Conservation (phyloP, 176 grass and related monocot species). For the Luzula sylvatica region DNA sequence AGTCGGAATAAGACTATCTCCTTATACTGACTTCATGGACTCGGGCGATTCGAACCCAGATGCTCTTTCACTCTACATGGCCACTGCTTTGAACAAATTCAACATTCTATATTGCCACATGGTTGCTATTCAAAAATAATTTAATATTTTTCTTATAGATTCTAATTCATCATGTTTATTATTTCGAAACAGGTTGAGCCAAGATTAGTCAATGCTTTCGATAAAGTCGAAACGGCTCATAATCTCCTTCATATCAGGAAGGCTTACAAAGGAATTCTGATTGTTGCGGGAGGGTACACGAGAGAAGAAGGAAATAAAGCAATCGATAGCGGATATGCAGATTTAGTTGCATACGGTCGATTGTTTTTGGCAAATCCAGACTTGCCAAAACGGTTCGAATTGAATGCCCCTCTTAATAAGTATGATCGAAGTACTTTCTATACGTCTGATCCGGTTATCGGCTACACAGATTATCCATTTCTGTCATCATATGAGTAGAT, state of each 20-base stretch:
- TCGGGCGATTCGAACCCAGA: constrained; percentile 32
- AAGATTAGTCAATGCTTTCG: no score
- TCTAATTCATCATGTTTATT: no score
- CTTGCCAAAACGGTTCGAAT: constrained; percentile 37
- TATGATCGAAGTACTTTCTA: constrained; percentile 44
- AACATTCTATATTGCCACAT: constrained; percentile 34
- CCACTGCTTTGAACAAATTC: constrained; percentile 23
- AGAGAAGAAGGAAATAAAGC: constrained; percentile 33
- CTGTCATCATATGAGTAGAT: constrained; percentile 11
- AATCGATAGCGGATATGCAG: no score
- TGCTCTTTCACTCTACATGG: constrained; percentile 36
- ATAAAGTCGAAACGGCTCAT: no score
- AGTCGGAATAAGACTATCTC: constrained; percentile 42
- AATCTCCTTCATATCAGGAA: no score
- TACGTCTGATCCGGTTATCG: constrained; percentile 35
- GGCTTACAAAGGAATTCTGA: constrained; percentile 31
- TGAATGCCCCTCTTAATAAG: no score
- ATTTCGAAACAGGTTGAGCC: no score
- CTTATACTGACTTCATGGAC: constrained; percentile 23
- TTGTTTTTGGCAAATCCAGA: constrained; percentile 59
- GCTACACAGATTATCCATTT: constrained; percentile 53
- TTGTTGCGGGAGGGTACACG: constrained; percentile 26
- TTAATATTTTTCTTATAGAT: no score
- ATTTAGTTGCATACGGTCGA: constrained; percentile 45
- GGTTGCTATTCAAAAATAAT: no score